Percentiles rank a stretch among this genome's conserved stretches.
These are phyloP conservation scores for Garcileccinum viscosum DNA, from an alignment of 1,284 basidiomycete genomes.

Conservation along the genomic window DNA sequence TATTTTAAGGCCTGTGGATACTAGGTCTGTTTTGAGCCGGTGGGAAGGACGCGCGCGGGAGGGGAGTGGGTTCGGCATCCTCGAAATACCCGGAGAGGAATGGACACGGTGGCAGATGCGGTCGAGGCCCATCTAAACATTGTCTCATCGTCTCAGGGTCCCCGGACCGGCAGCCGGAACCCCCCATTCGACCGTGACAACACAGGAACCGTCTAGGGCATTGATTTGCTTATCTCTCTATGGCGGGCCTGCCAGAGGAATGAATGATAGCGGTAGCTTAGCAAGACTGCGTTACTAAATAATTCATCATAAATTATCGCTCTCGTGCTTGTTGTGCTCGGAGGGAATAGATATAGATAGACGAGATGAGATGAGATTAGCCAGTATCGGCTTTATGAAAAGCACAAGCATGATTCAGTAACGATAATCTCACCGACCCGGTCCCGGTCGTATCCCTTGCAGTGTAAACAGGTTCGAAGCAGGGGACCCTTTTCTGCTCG, in stretches of 20 bases:
- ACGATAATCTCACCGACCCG: not conserved
- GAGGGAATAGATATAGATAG: not conserved
- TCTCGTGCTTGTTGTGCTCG: not conserved
- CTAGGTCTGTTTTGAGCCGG: not conserved
- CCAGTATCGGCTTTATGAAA: not conserved
- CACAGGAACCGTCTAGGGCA: not conserved
- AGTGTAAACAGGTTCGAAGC: not conserved
- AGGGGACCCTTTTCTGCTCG: not conserved
- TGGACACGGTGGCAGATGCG: not conserved
- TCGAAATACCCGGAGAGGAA: not conserved
- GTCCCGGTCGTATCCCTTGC: not conserved
- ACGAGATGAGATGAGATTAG: not conserved
- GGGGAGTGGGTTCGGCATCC: not conserved
- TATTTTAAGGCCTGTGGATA: not conserved
- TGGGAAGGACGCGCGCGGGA: not conserved
- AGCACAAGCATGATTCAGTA: not conserved
- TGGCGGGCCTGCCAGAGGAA: too few species aligned
- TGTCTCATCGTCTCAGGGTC: not conserved
- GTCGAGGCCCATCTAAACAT: not conserved
- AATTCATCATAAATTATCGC: not conserved
- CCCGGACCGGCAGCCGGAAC: not conserved
- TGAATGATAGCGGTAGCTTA: not conserved
- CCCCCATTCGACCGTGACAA: not conserved
- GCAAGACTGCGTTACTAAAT: not conserved
- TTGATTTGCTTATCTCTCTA: not conserved